Base-by-base conservation (phyloP, 2,329 filamentous ascomycete species). In the Phaeosphaeria sp. region DNA sequence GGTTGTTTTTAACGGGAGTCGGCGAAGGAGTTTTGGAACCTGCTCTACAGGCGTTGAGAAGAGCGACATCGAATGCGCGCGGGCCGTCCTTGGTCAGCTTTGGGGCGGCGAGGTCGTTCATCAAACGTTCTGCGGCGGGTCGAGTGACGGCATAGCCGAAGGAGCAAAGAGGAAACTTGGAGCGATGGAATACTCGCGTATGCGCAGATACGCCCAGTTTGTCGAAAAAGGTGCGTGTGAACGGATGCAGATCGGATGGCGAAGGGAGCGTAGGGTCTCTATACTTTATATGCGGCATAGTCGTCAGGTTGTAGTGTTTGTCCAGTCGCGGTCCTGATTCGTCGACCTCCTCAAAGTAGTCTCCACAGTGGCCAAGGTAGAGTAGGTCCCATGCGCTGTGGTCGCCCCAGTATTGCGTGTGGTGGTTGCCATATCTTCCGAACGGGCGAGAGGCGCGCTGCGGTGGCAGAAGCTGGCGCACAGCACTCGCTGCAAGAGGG, bases 311-410 rank as follows among this genome's bases (percentile, higher is more conserved):
- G 61, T 69, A 63, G 3, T 65, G 63, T 43, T 55, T 55, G 33
- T 65, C 65, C 5, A 66, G 69, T 9, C 60, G 64, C 4, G 64
- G 66, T 6, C 74, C 74, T 30, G 74, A 56, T 62, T 72, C 64
- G 2, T 73, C 70, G 42, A 77, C 66, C n/a, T 66, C 59, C 24
- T 73, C 67, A 43, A 77, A 76, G 54, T 77, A 78, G 67, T 81
- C 79, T 55, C 78, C 78, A 65, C 79, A 81, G 58, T 80, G 79
- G 46, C 79, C 79, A 15, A 81, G 72, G 57, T 80, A 81, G 25
- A 81, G 71, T 13, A 81, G 60, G 39, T 81, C 79, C 79, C 79
- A 81, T 15, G 69, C 63, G 20, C 62, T 61, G 17, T 74, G 70
- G 54, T 74, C 62, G 57, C 78, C 78, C 77, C 78, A 81, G 63